These are phyloP conservation scores for Backusella tuberculispora DNA, from an alignment of 192 early-diverging fungal species.

Conservation along the genomic window DNA sequence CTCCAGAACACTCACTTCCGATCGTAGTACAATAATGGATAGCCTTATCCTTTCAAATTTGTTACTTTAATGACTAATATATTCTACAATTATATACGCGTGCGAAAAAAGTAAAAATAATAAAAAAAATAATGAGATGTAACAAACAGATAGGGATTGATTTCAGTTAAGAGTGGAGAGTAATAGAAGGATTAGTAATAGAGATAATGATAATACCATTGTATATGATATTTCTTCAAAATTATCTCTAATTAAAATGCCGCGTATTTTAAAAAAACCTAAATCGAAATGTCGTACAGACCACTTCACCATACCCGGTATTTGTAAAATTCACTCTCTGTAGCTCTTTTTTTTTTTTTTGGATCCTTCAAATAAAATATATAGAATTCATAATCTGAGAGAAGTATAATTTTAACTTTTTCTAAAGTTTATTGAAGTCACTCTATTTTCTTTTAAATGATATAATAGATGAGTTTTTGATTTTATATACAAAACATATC, in stretches of 20 bases:
- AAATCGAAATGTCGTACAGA: not conserved
- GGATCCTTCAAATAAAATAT: too few relatives aligned
- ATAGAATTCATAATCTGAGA: too few relatives aligned
- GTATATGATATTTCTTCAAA: not conserved
- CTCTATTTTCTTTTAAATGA: not conserved
- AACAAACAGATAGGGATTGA: slow-evolving; percentile 6
- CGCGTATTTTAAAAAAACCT: not conserved
- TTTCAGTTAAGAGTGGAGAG: not conserved
- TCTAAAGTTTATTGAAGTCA: not conserved
- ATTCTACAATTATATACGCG: not conserved
- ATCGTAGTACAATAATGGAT: not conserved
- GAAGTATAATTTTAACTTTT: too few relatives aligned
- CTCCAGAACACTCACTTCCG: not conserved
- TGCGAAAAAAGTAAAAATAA: not conserved
- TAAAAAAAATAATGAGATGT: not conserved
- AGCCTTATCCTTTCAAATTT: not conserved
- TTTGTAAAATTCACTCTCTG: not conserved
- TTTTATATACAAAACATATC: not conserved
- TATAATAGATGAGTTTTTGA: not conserved
- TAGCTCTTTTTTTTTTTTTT: not conserved
- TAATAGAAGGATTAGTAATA: not conserved
- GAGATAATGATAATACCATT: slow-evolving; percentile 6
- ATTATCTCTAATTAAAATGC: not conserved
- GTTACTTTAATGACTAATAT: not conserved
- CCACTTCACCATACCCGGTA: not conserved